Base-by-base conservation (phyloP, 345 rosid species). In the Aquilaria sinensis region DNA sequence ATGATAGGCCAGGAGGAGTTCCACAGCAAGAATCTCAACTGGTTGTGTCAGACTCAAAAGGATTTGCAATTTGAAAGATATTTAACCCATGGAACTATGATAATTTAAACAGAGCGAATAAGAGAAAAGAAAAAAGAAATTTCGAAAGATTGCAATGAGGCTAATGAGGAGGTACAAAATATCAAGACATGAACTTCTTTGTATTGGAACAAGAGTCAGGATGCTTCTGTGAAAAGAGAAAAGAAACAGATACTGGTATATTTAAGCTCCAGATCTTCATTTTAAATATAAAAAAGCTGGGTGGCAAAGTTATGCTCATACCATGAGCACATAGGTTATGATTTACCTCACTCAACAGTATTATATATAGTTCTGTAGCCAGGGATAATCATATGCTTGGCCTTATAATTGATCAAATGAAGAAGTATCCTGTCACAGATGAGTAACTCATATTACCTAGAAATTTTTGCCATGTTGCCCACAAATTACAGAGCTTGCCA, bases 1-100 rank as follows among this genome's bases (percentile, higher is more conserved):
- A 78, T 61, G 78, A 80, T 73, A 68, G 85, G 87, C 69, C 72
- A 76, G 71, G 64, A 73, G 78, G 85, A 73, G 67, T 68, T 70
- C 76, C 70, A 74, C 75, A 72, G 60, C 61, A 77, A 67, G 74
- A 79, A 72, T 77, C 67, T 75, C 78, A 68, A 74, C 45, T 68
- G 81, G 66, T 67, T 30, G 52, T 46, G 77, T 60, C 64, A 74
- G 81, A 73, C 23, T 57, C 70, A 72, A 69, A 67, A 79, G 73
- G 74, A 66, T 76, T 72, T 58, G 63, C 62, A 58, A 67, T 59
- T 73, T 72, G 76, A 56, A 65, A 33, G 81, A 70, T 37, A 37
- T 10, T 54, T 66, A 60, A 53, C 33, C 58, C 58, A 48, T 47
- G 43, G 63, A 75, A 80, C 76, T 67, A 58, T 70, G 57, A 74